phyloP scores from a whole-genome alignment of 2,329 filamentous ascomycete genomes.

The Dactylonectria macrodidyma region DNA sequence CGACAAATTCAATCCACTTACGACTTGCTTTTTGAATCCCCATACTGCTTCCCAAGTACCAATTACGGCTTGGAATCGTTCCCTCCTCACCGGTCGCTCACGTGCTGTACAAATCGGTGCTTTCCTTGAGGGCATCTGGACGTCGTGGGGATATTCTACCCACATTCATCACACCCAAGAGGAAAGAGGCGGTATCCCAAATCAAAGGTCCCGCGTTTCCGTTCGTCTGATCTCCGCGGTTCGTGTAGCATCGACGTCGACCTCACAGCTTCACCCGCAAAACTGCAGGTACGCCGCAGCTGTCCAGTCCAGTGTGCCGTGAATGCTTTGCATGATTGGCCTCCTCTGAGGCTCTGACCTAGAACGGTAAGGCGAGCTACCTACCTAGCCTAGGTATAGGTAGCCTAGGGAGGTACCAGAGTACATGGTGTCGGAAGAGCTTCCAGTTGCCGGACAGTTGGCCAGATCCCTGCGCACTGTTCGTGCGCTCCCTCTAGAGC shows the following conservation, averaged over 20 bases:
- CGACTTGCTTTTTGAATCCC: background rate
- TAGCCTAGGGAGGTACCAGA: constrained; percentile 6
- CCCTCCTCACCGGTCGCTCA: background rate
- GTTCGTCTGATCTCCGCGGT: background rate
- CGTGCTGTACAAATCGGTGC: background rate
- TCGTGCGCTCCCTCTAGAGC: constrained; percentile 31
- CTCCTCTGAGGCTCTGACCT: background rate
- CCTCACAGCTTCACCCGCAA: constrained; percentile 20
- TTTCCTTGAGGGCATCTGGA: background rate
- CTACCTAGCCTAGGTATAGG: too few species aligned
- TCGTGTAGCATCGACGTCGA: constrained; percentile 12
- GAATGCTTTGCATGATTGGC: constrained; percentile 39
- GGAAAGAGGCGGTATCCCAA: background rate
- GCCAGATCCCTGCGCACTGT: constrained; percentile 38
- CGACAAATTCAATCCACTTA: background rate
- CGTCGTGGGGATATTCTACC: background rate
- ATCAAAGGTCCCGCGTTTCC: background rate
- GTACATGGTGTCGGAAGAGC: constrained; percentile 26
- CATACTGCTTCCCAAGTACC: background rate
- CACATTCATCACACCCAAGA: background rate
- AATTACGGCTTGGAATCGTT: background rate
- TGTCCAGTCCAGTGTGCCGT: constrained; percentile 24
- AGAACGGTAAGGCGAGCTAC: constrained; percentile 10
- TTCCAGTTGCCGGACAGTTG: constrained; percentile 40
- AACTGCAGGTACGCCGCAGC: constrained; percentile 44